Percentiles rank a stretch among this genome's conserved stretches.
Evolutionary conservation across 345 rosid genomes (phyloP).

Genomic region (Luvunga scandens): DNA sequence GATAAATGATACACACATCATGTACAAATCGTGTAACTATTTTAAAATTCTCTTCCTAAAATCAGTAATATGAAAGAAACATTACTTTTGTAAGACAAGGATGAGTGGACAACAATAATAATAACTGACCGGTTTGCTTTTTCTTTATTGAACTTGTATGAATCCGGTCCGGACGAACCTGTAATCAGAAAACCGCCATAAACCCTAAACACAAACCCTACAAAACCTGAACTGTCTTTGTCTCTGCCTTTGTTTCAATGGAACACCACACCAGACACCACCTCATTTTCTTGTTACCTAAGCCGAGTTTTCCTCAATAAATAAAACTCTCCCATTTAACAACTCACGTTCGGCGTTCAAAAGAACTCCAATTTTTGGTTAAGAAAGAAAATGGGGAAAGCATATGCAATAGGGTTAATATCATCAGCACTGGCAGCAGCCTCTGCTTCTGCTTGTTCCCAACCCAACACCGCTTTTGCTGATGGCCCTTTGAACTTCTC

Average conservation of each 20-base stretch:
- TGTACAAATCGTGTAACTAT: too few species aligned
- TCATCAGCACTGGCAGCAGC: constrained; percentile 76
- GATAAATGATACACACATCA: too few species aligned
- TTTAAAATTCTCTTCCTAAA: too few species aligned
- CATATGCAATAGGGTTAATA: constrained; percentile 52
- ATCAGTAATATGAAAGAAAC: too few species aligned
- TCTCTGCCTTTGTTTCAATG: constrained; percentile 14
- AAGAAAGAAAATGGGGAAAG: constrained; percentile 48
- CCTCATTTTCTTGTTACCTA: constrained; percentile 31
- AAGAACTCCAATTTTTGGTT: neutral
- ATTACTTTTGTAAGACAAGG: too few species aligned
- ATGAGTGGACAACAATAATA: too few species aligned
- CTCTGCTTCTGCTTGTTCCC: constrained; percentile 44
- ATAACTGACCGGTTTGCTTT: too few species aligned
- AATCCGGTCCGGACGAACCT: neutral
- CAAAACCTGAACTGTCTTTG: constrained; percentile 32
- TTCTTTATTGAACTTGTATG: too few species aligned
- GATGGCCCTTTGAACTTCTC: constrained; percentile 66
- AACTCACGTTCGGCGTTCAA: too few species aligned
- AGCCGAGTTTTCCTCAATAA: constrained; percentile 18
- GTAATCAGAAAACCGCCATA: neutral
- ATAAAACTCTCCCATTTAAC: neutral
- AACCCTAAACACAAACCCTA: constrained; percentile 39
- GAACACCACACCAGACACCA: neutral
- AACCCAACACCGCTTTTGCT: constrained; percentile 40